Evolutionary conservation across 306 rosid genomes (phyloP).

Genomic region (Phaseolus lunatus): DNA sequence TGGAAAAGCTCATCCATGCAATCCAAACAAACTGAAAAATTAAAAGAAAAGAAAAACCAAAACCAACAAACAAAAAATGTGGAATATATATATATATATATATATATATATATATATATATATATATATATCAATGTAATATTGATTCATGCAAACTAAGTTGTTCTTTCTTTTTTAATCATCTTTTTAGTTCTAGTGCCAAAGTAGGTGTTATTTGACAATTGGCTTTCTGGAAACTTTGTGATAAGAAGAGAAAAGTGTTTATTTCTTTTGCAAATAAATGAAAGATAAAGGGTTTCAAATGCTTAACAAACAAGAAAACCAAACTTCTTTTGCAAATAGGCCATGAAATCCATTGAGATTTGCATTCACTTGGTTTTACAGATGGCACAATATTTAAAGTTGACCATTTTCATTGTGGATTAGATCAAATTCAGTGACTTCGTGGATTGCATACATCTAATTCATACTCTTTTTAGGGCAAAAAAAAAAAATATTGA

Average conservation of each 20-base stretch:
- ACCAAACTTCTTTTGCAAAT: conserved; percentile 41
- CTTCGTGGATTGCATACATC: conserved; percentile 47
- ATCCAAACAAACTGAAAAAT: conserved; percentile 5
- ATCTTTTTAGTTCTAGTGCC: conserved; percentile 29
- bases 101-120: conserved; percentile 16
- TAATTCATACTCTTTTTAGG: not conserved
- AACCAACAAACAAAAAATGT: not conserved
- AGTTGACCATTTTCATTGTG: conserved; percentile 29
- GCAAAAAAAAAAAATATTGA: not conserved
- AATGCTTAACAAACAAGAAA: conserved; percentile 76
- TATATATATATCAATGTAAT: conserved; percentile 4
- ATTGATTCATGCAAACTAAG: not conserved
- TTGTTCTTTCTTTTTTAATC: not conserved
- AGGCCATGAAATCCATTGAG: conserved; percentile 27
- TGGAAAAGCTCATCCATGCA: conserved; percentile 47
- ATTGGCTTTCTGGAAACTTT: conserved; percentile 47
- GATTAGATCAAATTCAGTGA: conserved; percentile 53
- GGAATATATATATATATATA: conserved; percentile 11
- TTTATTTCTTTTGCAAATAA: conserved; percentile 43
- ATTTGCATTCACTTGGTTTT: conserved; percentile 39
- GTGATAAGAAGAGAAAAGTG: conserved; percentile 49
- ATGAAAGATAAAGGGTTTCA: conserved; percentile 46
- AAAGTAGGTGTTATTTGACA: conserved; percentile 43
- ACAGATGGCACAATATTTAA: conserved; percentile 42
- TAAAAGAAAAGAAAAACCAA: not conserved